A percentile compares a stretch with the other conserved stretches of the same genome.
Conservation (phyloP, 495 filamentous ascomycete genomes). For the Penicillium desertorum region DNA sequence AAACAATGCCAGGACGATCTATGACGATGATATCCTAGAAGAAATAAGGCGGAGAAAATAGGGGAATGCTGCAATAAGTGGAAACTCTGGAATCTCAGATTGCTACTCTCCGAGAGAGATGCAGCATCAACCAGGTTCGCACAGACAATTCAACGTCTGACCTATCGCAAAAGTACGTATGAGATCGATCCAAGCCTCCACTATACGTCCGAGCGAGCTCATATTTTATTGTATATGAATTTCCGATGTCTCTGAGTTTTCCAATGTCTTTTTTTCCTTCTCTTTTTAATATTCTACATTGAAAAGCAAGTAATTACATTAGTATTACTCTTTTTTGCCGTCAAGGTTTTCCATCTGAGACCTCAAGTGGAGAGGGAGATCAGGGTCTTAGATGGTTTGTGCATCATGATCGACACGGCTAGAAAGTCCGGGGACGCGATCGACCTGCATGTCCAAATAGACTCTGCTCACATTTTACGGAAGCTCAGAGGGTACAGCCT, state of each 20-base stretch:
- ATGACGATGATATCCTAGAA: background rate
- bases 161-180: conserved; percentile 17
- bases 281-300: too few species aligned
- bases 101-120: conserved; percentile 4
- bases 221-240: conserved; percentile 4
- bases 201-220: conserved; percentile 15
- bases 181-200: conserved; percentile 17
- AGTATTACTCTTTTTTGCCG: background rate
- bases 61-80: conserved; percentile 5
- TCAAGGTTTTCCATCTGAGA: conserved; percentile 5
- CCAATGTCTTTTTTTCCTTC: too few species aligned
- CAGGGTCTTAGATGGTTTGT: conserved; percentile 10
- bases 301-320: background rate
- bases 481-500: conserved; percentile 12
- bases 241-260: background rate
- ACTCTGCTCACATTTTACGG: conserved; percentile 19
- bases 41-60: conserved; percentile 7
- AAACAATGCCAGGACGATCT: conserved; percentile 1
- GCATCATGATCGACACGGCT: conserved; percentile 10
- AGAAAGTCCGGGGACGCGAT: conserved; percentile 15
- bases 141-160: conserved; percentile 15
- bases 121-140: conserved; percentile 10
- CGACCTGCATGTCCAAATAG: conserved; percentile 18
- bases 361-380: conserved; percentile 9
- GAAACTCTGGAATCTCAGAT: conserved; percentile 10